phyloP scores from a whole-genome alignment of 257 asterid genomes.

The Agastache rugosa region DNA sequence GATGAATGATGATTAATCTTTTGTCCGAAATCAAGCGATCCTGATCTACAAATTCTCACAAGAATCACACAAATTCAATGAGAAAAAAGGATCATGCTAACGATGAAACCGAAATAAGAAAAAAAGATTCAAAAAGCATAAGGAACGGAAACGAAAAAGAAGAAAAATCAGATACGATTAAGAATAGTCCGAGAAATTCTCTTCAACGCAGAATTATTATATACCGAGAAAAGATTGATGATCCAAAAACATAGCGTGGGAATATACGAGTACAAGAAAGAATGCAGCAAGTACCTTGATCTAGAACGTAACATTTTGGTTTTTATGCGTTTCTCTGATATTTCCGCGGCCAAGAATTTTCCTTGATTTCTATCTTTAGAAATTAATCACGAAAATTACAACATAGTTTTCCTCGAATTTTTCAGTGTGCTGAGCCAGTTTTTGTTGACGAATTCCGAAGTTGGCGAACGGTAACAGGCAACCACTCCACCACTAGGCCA shows the following conservation, averaged over 20 bases:
- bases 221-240: constrained; percentile 34
- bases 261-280: constrained; percentile 29
- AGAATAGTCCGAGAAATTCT: constrained; percentile 48
- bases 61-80: constrained; percentile 13
- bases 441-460: constrained; percentile 1
- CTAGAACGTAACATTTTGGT: constrained; percentile 64
- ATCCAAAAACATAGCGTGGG: constrained; percentile 30
- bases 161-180: not conserved
- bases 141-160: not conserved
- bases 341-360: constrained; percentile 48
- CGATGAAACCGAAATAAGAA: not conserved
- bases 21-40: constrained; percentile 51
- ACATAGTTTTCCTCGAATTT: not conserved
- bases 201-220: constrained; percentile 31
- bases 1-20: constrained; percentile 51
- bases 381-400: constrained; percentile 39
- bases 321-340: constrained; percentile 28
- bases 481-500: no score
- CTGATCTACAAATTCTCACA: constrained; percentile 55
- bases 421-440: not conserved
- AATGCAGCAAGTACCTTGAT: constrained; percentile 60
- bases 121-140: constrained; percentile 9
- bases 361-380: constrained; percentile 44
- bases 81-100: constrained; percentile 20
- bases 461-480: not conserved